phyloP scores from a whole-genome alignment of 177 flowering plant genomes.

The Tripterygium wilfordii region DNA sequence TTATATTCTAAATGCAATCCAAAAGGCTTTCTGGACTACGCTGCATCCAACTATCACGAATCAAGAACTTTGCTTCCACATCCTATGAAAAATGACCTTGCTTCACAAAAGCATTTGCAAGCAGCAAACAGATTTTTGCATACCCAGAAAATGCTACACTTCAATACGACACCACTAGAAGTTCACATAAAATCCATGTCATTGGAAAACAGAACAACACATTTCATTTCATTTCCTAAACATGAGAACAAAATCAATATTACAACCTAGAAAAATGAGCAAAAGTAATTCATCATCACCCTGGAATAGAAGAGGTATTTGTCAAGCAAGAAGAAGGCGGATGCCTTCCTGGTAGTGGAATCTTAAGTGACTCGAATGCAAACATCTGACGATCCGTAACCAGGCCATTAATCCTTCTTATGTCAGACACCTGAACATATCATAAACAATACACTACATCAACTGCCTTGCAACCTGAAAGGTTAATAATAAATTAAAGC shows the following conservation, averaged over 20 bases:
- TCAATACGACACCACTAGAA: too few relatives aligned
- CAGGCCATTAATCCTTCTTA: slow-evolving; percentile 72
- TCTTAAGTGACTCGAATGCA: slow-evolving; percentile 66
- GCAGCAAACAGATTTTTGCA: too few relatives aligned
- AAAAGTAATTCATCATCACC: slow-evolving; percentile 46
- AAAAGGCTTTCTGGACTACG: too few relatives aligned
- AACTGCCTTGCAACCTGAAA: neutral
- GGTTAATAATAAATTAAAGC: neutral
- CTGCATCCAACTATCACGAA: too few relatives aligned
- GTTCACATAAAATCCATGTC: too few relatives aligned
- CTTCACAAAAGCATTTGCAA: too few relatives aligned
- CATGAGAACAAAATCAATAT: neutral
- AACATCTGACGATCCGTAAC: slow-evolving; percentile 86
- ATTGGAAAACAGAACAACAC: too few relatives aligned
- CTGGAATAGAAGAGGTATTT: slow-evolving; percentile 35
- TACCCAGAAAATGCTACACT: too few relatives aligned
- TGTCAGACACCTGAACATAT: slow-evolving; percentile 64
- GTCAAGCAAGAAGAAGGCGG: slow-evolving; percentile 73
- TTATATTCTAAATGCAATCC: too few relatives aligned
- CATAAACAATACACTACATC: slow-evolving; percentile 11
- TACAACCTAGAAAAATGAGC: neutral
- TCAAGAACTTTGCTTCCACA: too few relatives aligned
- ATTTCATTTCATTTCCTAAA: too few relatives aligned
- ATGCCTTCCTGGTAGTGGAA: slow-evolving; percentile 83
- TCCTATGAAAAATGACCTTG: too few relatives aligned